Percentiles rank a stretch among this genome's conserved stretches.
phyloP scores from a whole-genome alignment of 768 basidiomycete genomes.

The Mycena olivaceomarginata region DNA sequence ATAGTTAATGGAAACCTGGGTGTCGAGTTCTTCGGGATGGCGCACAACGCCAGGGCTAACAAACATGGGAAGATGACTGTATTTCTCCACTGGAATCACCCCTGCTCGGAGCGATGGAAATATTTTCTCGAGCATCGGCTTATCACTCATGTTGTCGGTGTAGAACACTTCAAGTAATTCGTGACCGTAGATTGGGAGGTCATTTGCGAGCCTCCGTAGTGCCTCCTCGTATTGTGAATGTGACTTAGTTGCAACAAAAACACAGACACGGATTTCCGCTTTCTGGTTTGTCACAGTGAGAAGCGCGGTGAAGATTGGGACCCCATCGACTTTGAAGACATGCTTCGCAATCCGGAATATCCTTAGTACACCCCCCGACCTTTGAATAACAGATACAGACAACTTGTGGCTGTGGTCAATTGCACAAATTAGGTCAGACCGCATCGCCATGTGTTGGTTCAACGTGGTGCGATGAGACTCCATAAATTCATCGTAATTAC shows the following conservation, averaged over 20 bases:
- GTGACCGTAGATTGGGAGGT: constrained; percentile 13
- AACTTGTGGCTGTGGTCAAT: constrained; percentile 50
- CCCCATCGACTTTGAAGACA: constrained; percentile 51
- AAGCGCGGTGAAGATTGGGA: constrained; percentile 49
- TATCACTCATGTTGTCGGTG: constrained; percentile 30
- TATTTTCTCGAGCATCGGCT: constrained; percentile 8
- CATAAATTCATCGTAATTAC: constrained; percentile 45
- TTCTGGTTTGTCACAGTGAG: constrained; percentile 53
- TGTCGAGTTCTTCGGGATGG: no score
- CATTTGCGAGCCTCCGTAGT: not conserved
- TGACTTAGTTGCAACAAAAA: constrained; percentile 27
- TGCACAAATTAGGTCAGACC: constrained; percentile 44
- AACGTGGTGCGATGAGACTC: constrained; percentile 29
- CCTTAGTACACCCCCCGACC: no score
- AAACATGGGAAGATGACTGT: not conserved
- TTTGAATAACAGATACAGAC: not conserved
- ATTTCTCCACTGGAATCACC: not conserved
- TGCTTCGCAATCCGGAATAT: constrained; percentile 48
- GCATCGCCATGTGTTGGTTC: constrained; percentile 51
- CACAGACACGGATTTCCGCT: constrained; percentile 44
- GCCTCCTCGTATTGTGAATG: constrained; percentile 28
- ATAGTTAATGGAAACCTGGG: no score
- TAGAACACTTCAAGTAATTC: constrained; percentile 3
- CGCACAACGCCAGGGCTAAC: no score
- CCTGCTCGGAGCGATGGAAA: not conserved